phyloP scores from a whole-genome alignment of 176 grass and related monocot genomes.

The Dactylis glomerata region DNA sequence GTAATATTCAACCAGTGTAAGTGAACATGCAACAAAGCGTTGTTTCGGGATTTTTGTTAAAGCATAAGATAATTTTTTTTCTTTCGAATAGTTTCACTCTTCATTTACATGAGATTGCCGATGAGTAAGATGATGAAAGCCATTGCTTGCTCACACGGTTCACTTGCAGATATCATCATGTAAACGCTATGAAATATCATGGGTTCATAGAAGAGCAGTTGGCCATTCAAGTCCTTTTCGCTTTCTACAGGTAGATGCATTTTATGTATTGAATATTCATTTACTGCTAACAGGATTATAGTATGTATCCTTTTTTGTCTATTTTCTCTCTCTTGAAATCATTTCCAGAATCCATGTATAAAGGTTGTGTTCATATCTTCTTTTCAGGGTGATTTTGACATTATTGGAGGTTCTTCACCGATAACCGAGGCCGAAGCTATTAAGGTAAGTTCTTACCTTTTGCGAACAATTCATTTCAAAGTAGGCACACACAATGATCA shows the following conservation, averaged over 20 bases:
- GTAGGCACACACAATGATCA: background rate
- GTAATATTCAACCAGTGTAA: slow-evolving; percentile 5
- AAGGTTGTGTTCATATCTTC: slow-evolving; percentile 14
- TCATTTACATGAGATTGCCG: background rate
- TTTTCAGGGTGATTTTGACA: slow-evolving; percentile 93
- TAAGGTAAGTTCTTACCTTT: slow-evolving; percentile 54
- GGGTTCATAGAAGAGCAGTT: slow-evolving; percentile 87
- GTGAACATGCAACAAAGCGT: background rate
- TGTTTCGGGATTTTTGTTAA: slow-evolving; percentile 1
- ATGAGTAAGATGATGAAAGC: slow-evolving; percentile 13
- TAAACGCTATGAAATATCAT: slow-evolving; percentile 88
- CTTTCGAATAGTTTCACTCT: background rate
- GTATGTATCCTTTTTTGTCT: background rate
- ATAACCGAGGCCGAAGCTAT: slow-evolving; percentile 83
- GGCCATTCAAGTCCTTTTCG: slow-evolving; percentile 76
- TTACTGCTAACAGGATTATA: background rate
- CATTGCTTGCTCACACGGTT: background rate
- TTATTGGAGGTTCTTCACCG: slow-evolving; percentile 77
- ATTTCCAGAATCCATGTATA: slow-evolving; percentile 22
- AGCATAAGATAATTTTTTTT: background rate
- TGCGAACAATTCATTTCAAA: slow-evolving; percentile 8
- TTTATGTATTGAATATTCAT: slow-evolving; percentile 17
- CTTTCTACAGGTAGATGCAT: slow-evolving; percentile 80
- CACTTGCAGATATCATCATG: slow-evolving; percentile 65
- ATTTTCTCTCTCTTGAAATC: slow-evolving; percentile 17